Evolutionary conservation across 805 yeast genomes (phyloP), one percentile per base, ranked within the genome.

Genomic region (Teunomyces barrocoloradensis): DNA sequence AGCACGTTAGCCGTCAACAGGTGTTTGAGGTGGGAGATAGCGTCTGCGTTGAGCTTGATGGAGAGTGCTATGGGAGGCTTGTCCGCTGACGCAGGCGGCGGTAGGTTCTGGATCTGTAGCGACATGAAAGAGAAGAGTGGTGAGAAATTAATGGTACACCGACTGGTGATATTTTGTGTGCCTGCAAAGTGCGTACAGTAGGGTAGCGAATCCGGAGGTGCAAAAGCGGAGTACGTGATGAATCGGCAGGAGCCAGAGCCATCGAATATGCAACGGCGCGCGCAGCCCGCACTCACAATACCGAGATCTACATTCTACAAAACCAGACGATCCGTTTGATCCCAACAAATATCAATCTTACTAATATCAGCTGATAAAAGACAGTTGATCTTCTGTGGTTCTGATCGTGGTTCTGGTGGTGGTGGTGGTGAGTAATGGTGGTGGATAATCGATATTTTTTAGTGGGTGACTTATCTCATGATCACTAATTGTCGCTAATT

Each of bases 31-130:
- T 64, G 65, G 39, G 49, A 50, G 38, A 69, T 38, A 15, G 68
- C 54, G 3, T 63, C 69, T 10, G 54, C 49, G 44, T 61, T 66
- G 47, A 68, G 49, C 53, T 60, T 65, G 46, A 68, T 53, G 40
- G 65, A 55, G 28, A 68, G 44, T 12, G 71, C 65, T 23, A 52
- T 43, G 28, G 64, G 66, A 25, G 56, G 47, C 29, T 52, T 37
- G 18, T 30, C 43, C 27, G 46, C 47, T 21, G 60, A 53, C 44
- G 18, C 50, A 28, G 34, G 41, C 34, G 28, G 32, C 20, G 37
- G 30, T 36, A 20, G 43, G 23, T 27, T 30, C 39, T 27, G 39
- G 21, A 33, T 25, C 21, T 30, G 35, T 29, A 29, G 25, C 25
- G 40, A 29, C 29, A 25, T 29, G 35, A 21, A 21, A 3, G 42